Evolutionary conservation across 148 eudicot species (phyloP).

Genomic region (Nepenthes gracilis): DNA sequence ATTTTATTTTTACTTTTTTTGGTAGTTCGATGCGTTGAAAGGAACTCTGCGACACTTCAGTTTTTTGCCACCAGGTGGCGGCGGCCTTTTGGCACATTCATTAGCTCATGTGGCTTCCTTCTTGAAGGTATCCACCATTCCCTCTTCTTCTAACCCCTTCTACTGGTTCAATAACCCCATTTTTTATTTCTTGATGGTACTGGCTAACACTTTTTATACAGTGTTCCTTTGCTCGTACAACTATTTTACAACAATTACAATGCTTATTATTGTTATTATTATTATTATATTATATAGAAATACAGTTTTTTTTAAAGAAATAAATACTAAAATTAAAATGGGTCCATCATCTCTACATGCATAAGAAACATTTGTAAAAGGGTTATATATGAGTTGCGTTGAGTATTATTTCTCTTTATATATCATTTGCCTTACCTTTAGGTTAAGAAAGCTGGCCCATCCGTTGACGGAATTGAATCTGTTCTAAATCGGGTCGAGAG

Average conservation of each 20-base stretch:
- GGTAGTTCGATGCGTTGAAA: constrained; percentile 74
- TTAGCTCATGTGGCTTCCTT: constrained; percentile 76
- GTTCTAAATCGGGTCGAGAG: constrained; percentile 65
- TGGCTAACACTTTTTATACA: neutral
- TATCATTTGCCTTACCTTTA: constrained; percentile 9
- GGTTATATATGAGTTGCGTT: too few species aligned
- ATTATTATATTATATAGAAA: too few species aligned
- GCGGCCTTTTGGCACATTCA: constrained; percentile 81
- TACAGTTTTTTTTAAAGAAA: too few species aligned
- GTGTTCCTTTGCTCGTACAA: too few species aligned
- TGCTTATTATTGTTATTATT: too few species aligned
- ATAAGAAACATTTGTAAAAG: too few species aligned
- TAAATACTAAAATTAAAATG: too few species aligned
- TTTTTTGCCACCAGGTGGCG: constrained; percentile 81
- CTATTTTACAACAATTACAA: too few species aligned
- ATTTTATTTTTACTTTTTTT: neutral
- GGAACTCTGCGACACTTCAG: constrained; percentile 79
- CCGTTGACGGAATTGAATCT: constrained; percentile 87
- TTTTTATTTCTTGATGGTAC: neutral
- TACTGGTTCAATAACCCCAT: neutral
- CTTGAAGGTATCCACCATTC: constrained; percentile 43
- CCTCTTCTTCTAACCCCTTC: neutral
- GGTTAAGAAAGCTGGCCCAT: constrained; percentile 69
- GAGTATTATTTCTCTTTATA: neutral
- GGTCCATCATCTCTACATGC: too few species aligned